Percentiles rank a stretch among this genome's conserved stretches.
These are phyloP conservation scores for Mycena galopus DNA, from an alignment of 768 basidiomycete genomes.

Conservation along the genomic window DNA sequence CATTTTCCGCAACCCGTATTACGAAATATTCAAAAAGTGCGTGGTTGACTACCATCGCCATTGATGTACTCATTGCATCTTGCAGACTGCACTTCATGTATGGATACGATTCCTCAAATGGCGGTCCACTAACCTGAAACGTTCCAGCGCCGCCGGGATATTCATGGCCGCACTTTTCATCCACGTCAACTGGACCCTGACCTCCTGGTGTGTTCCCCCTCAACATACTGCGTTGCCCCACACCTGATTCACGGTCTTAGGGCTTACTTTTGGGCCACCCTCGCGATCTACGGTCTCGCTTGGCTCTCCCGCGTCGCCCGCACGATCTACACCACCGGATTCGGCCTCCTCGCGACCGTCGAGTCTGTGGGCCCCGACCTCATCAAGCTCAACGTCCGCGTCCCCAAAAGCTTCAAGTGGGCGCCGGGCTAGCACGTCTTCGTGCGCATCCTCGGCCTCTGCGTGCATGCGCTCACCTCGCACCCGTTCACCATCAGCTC, in stretches of 20 bases:
- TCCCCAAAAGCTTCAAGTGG: conserved; percentile 49
- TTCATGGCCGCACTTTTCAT: conserved; percentile 50
- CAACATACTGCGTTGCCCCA: no score
- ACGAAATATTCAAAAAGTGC: conserved; percentile 51
- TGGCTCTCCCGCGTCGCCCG: conserved; percentile 45
- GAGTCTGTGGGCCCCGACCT: conserved; percentile 41
- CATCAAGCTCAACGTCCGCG: conserved; percentile 41
- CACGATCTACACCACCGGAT: conserved; percentile 39
- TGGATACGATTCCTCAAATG: neutral
- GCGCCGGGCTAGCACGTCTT: conserved; percentile 47
- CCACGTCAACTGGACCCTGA: conserved; percentile 46
- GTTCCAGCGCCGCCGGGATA: conserved; percentile 45
- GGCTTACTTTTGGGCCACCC: conserved; percentile 50
- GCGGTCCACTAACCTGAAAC: neutral
- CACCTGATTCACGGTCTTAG: no score
- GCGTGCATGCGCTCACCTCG: conserved; percentile 42
- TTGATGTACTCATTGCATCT: neutral
- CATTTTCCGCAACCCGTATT: conserved; percentile 45
- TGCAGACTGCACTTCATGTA: conserved; percentile 41
- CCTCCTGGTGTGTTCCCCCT: conserved; percentile 46
- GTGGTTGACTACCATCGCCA: neutral
- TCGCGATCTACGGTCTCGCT: conserved; percentile 43
- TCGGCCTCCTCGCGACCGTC: conserved; percentile 40
- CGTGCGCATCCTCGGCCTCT: conserved; percentile 37
- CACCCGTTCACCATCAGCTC: conserved; percentile 52